Evolutionary conservation across 2,329 filamentous ascomycete genomes (phyloP).

Genomic region (Aspergillus sp.): DNA sequence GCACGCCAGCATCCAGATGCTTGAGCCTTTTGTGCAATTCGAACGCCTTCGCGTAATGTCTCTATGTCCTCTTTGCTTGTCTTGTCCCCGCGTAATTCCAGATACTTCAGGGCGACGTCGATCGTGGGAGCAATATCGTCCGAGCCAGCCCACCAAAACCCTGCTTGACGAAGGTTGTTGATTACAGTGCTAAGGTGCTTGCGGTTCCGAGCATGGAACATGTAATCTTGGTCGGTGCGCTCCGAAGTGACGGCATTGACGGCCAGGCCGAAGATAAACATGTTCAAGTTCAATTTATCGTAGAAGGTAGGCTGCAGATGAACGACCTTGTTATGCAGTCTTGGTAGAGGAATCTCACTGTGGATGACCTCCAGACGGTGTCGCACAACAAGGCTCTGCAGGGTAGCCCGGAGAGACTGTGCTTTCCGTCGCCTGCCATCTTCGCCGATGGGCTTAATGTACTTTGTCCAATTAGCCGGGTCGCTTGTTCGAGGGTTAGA

Average conservation of each 20-base stretch:
- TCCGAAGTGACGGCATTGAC: constrained; percentile 89
- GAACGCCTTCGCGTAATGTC: constrained; percentile 66
- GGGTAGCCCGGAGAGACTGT: constrained; percentile 60
- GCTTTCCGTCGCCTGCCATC: constrained; percentile 53
- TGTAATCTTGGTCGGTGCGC: constrained; percentile 78
- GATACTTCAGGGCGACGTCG: constrained; percentile 67
- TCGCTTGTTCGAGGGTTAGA: constrained; percentile 62
- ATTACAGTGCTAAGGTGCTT: constrained; percentile 69
- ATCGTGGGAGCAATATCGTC: constrained; percentile 66
- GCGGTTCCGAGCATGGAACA: constrained; percentile 77
- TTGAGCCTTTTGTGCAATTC: constrained; percentile 62
- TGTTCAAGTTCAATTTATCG: constrained; percentile 78
- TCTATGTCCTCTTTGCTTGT: constrained; percentile 63
- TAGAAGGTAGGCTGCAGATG: constrained; percentile 79
- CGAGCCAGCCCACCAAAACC: constrained; percentile 84
- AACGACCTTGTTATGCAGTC: constrained; percentile 70
- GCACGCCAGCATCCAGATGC: constrained; percentile 64
- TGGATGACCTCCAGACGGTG: constrained; percentile 73
- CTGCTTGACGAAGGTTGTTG: constrained; percentile 76
- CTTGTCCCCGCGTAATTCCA: constrained; percentile 61
- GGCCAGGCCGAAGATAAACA: constrained; percentile 81
- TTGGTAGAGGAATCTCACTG: constrained; percentile 65
- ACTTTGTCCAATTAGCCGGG: constrained; percentile 70
- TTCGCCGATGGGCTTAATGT: constrained; percentile 64
- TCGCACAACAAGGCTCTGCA: constrained; percentile 80